Percentiles rank a stretch among this genome's conserved stretches.
phyloP scores from a whole-genome alignment of 1,284 basidiomycete genomes.

The Trametes sp. region DNA sequence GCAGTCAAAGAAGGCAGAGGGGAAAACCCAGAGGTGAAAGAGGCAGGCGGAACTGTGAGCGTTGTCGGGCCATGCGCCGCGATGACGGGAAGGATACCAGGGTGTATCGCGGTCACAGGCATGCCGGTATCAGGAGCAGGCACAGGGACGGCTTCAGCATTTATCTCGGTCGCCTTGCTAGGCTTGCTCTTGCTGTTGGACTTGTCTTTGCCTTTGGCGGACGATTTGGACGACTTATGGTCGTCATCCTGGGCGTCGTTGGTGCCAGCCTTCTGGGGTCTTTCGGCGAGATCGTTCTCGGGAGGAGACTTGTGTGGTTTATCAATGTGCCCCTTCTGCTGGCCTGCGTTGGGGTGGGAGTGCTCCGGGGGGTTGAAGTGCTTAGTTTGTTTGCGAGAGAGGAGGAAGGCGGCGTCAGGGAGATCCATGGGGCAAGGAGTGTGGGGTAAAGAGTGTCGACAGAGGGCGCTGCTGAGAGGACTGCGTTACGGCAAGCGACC shows the following conservation, averaged over 20 bases:
- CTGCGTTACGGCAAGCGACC: constrained; percentile 24
- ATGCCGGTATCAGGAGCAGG: constrained; percentile 60
- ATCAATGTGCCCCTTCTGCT: constrained; percentile 7
- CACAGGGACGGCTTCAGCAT: constrained; percentile 58
- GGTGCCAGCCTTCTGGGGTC: constrained; percentile 21
- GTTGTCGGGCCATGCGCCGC: constrained; percentile 25
- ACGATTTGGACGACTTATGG: constrained; percentile 22
- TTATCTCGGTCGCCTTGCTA: constrained; percentile 36
- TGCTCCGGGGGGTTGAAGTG: not conserved
- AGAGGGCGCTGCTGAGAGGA: not conserved
- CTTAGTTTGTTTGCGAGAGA: constrained; percentile 13
- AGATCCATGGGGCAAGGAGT: constrained; percentile 31
- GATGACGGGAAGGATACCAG: constrained; percentile 38
- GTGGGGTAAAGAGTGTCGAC: constrained; percentile 27
- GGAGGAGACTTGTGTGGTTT: not conserved
- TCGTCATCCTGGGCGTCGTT: constrained; percentile 21
- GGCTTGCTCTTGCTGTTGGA: constrained; percentile 35
- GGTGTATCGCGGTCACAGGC: constrained; percentile 34
- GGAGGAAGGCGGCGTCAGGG: constrained; percentile 10
- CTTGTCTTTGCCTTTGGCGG: constrained; percentile 37
- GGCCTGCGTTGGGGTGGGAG: constrained; percentile 3
- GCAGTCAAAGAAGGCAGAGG: constrained; percentile 34
- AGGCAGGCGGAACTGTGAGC: constrained; percentile 14
- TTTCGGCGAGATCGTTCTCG: constrained; percentile 22
- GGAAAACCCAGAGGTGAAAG: constrained; percentile 34